Base-by-base conservation (phyloP, 225 moss, liverwort and hornwort species). In the Anthoceros angustus region DNA sequence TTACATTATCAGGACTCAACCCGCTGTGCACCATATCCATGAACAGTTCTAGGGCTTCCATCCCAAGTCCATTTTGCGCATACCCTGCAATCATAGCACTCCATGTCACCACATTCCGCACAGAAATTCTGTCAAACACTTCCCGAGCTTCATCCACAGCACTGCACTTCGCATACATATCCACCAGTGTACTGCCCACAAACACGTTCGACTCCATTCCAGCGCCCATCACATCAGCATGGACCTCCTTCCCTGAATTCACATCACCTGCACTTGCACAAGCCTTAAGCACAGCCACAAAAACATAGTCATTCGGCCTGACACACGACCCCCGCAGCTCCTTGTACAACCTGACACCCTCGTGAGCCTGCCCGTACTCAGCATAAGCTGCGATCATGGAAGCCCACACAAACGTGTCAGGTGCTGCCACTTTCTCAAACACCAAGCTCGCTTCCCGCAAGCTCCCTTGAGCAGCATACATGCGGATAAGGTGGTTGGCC, bases 381-480 rank as follows among this genome's bases (percentile, higher is more conserved):
- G 5, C 6, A 23, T 55, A 23, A 5, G 55, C 55, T 20, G 55
- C 18, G 14, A 55, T 55, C 18, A 55, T 55, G 55, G 55, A 55
- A 55, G 55, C 55, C 55, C 55, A 55, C 3, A 55, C 55, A 55
- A 55, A 55, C 55, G 55, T 55, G n/a, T 55, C 55, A 18, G n/a
- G 55, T 20, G n/a, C 55, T 18, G 55, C n/a, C 55, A 55, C n/a
- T 9, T 55, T 9, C 55, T 55, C 0, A 4, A 55, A 55, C n/a
- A 55, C 55, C 23, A 18, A 23, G 5, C 23, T 55, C 7, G 55
- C 55, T 55, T 55, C 55, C 55, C 14, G 8, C 55, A 55, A 55
- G 23, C 23, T 55, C 18, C 55, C 55, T 7, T 9, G 55, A 55
- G 55, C 18, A 55, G 55, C 23, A 23, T 55, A 55, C 55, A 55